Conservation (phyloP, 2,329 filamentous ascomycete genomes). For the Seiridium cupressi region DNA sequence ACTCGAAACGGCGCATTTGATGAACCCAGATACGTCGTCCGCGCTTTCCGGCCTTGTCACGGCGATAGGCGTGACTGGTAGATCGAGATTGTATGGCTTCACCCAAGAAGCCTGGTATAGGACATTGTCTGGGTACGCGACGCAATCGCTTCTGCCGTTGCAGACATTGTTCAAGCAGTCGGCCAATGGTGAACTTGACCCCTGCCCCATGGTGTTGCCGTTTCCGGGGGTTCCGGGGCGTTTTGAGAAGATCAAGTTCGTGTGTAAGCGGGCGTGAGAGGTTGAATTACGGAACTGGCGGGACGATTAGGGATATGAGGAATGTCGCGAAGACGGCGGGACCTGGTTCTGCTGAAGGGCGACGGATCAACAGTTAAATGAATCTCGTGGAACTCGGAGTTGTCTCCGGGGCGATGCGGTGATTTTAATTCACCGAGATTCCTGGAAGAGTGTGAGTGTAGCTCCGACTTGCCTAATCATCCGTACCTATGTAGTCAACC, state of each 20-base stretch:
- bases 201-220: slow-evolving; percentile 38
- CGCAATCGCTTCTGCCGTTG: slow-evolving; percentile 41
- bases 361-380: too few relatives aligned
- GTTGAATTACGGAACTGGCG: not conserved
- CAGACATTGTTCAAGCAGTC: slow-evolving; percentile 48
- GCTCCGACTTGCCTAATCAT: not conserved
- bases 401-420: too few relatives aligned
- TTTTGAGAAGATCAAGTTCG: too few relatives aligned
- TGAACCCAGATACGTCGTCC: slow-evolving; percentile 53
- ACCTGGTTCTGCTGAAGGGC: too few relatives aligned
- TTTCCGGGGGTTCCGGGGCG: not conserved
- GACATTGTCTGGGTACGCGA: slow-evolving; percentile 40
- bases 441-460: too few relatives aligned
- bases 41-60: slow-evolving; percentile 53
- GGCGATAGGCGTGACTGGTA: slow-evolving; percentile 48
- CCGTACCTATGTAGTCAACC: not conserved
- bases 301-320: too few relatives aligned
- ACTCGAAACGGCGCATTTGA: slow-evolving; percentile 53
- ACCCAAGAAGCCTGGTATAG: slow-evolving; percentile 50
- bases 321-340: too few relatives aligned
- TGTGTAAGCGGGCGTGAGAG: not conserved
- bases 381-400: too few relatives aligned
- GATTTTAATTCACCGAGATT: too few relatives aligned
- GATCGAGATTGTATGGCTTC: slow-evolving; percentile 51
- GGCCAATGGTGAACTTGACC: slow-evolving; percentile 36